These are phyloP conservation scores for Wallacemonas collosoma DNA, from an alignment of 208 protist species.

Conservation along the genomic window DNA sequence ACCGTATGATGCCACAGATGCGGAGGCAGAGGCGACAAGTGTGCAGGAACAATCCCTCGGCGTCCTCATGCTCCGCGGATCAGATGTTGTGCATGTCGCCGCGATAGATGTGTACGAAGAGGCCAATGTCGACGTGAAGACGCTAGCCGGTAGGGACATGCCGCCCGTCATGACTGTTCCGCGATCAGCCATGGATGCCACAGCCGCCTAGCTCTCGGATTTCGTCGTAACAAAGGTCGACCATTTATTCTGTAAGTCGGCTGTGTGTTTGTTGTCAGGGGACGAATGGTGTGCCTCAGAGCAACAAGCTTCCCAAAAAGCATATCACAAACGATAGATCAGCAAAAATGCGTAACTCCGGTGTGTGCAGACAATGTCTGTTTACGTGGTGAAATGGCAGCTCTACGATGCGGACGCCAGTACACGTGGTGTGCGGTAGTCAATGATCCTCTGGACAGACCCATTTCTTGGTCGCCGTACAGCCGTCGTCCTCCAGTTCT, in stretches of 20 bases:
- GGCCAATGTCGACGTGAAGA: constrained; percentile 50
- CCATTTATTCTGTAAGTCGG: neutral
- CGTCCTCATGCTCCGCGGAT: constrained; percentile 75
- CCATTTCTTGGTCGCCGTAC: no score
- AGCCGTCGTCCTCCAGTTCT: no score
- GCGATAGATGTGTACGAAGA: constrained; percentile 77
- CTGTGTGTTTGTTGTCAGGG: neutral
- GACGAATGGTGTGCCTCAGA: neutral
- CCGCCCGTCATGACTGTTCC: constrained; percentile 35
- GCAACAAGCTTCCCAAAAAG: neutral
- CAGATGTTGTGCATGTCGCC: constrained; percentile 70
- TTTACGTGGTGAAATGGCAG: neutral
- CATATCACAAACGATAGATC: constrained; percentile 21
- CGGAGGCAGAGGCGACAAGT: constrained; percentile 1
- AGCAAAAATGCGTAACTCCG: neutral
- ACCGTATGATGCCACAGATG: constrained; percentile 33
- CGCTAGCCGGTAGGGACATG: constrained; percentile 60
- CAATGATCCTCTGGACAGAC: no score
- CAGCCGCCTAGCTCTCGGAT: neutral
- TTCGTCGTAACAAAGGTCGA: no score
- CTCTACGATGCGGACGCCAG: no score
- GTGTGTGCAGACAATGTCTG: neutral
- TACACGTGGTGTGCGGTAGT: no score
- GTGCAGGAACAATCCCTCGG: constrained; percentile 60
- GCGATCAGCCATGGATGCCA: neutral